Evolutionary conservation across 345 rosid species (phyloP), one percentile per base, ranked within the genome.

Genomic region (Pistacia atlantica): DNA sequence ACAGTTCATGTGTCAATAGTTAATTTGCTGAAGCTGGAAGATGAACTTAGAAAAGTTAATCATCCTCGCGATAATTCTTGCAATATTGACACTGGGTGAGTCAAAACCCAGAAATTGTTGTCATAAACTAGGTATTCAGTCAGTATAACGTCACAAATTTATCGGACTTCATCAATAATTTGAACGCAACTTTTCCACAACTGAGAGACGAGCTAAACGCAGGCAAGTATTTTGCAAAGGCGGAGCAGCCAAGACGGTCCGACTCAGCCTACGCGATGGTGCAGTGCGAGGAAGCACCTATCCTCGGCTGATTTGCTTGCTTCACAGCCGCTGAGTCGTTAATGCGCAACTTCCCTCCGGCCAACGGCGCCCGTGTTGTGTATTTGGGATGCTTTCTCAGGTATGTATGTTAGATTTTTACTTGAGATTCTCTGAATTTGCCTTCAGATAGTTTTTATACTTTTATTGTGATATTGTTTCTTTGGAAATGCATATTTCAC

Each of bases 351-450:
- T 87, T 86, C 75, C 81, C 78, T 18, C 69, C 79, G 9, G 82
- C 83, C 17, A 85, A 83, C 35, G 90, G 90, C 37, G 90, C 80
- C 33, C 87, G 90, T 38, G 87, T 85, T 37, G 28, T 85, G 61
- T 83, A 81, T 42, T 85, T 85, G 38, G 90, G 84, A 45, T 87
- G 90, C 55, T 87, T 75, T 73, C 80, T 87, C 17, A 83, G 90
- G 90, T 87, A 72, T 3, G 45, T 42, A 3, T 42, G 7, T 42
- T 42, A 42, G 5, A 42, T 3, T 42, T 42, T 42, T 25, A 25
- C 25, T 25, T 25, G 25, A 25, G 25, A 25, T 25, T 25, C 25
- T 25, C 42, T 3, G 42, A 37, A 37, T 37, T 2, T 37, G 7
- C 7, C 45, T 42, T 42, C 45, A 8, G 45, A 42, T 42, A 3